Percentiles rank a stretch among this genome's conserved stretches.
phyloP scores from a whole-genome alignment of 306 rosid genomes.

The Medicago lupulina region DNA sequence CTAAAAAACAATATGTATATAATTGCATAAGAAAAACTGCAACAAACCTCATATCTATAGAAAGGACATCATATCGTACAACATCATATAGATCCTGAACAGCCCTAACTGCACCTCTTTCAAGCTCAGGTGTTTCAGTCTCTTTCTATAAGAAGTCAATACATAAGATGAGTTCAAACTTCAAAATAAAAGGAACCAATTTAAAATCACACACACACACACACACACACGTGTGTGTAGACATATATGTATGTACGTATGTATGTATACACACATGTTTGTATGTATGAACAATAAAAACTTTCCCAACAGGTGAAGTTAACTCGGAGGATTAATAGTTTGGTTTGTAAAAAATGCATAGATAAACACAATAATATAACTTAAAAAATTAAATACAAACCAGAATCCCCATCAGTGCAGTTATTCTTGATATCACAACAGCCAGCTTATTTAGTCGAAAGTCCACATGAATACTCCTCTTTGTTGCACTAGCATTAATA shows the following conservation, averaged over 20 bases:
- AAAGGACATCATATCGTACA: constrained; percentile 69
- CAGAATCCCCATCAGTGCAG: constrained; percentile 94
- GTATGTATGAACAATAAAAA: not conserved
- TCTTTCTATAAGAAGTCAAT: constrained; percentile 60
- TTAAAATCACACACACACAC: not conserved
- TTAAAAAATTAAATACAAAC: constrained; percentile 52
- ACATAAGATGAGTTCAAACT: constrained; percentile 21
- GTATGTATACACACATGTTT: no score
- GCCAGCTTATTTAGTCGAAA: constrained; percentile 71
- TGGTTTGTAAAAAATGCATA: not conserved
- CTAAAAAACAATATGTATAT: constrained; percentile 7
- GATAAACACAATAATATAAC: constrained; percentile 31
- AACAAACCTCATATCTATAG: constrained; percentile 75
- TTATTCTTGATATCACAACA: constrained; percentile 81
- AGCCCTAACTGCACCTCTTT: constrained; percentile 85
- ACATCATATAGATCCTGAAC: constrained; percentile 92
- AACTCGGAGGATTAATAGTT: not conserved
- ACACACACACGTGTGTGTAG: not conserved
- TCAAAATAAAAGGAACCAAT: constrained; percentile 10
- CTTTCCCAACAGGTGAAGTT: not conserved
- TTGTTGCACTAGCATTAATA: constrained; percentile 59
- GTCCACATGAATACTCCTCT: constrained; percentile 48
- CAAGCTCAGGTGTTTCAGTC: constrained; percentile 60
- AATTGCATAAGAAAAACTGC: not conserved
- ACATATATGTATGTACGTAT: no score